These are phyloP conservation scores for Zygoascus meyerae DNA, from an alignment of 1,139 yeast genomes.

Conservation along the genomic window DNA sequence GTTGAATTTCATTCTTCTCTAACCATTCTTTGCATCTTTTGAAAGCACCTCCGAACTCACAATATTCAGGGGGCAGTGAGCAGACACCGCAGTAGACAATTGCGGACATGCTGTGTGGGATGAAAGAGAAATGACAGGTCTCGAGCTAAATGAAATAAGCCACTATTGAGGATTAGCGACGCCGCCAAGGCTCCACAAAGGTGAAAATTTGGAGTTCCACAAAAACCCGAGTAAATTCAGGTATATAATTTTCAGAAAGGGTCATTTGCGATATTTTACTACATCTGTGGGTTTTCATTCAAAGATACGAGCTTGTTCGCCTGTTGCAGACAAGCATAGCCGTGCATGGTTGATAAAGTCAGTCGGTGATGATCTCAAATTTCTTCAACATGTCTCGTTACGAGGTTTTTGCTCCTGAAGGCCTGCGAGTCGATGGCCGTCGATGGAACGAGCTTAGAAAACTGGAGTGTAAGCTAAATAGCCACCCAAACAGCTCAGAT, in stretches of 20 bases:
- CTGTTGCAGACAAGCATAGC: too few species aligned
- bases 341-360: too few species aligned
- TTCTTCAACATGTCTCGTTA: slow-evolving; percentile 28
- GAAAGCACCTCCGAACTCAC: slow-evolving; percentile 83
- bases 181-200: too few species aligned
- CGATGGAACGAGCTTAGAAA: slow-evolving; percentile 89
- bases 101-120: slow-evolving; percentile 1
- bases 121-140: neutral
- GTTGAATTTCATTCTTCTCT: slow-evolving; percentile 48
- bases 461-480: slow-evolving; percentile 73
- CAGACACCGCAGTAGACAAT: slow-evolving; percentile 76
- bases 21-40: slow-evolving; percentile 86
- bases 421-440: slow-evolving; percentile 86
- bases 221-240: too few species aligned
- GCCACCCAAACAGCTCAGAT: slow-evolving; percentile 84
- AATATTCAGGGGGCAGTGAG: slow-evolving; percentile 84
- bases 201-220: too few species aligned
- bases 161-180: too few species aligned
- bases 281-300: too few species aligned
- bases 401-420: slow-evolving; percentile 92
- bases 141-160: neutral
- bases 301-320: too few species aligned
- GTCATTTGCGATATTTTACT: too few species aligned
- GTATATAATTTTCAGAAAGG: too few species aligned
- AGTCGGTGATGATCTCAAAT: neutral